Evolutionary conservation across 2,329 filamentous ascomycete species (phyloP).

Genomic region (Phaeosphaeriaceae sp.): DNA sequence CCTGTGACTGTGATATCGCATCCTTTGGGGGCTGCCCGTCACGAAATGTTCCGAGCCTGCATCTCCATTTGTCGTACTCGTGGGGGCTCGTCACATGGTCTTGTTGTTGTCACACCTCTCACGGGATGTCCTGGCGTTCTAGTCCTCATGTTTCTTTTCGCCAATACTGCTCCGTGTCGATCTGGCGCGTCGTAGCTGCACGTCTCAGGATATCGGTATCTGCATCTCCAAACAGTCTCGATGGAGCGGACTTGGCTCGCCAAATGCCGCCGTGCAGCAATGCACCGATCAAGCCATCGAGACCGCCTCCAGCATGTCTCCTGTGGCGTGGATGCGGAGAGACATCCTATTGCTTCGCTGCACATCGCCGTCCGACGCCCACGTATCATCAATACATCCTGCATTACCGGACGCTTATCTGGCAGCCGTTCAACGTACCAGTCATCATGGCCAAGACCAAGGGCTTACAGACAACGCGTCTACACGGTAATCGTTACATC

Average conservation of each 20-base stretch:
- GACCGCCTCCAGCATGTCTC: conserved; percentile 11
- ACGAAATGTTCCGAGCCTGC: conserved; percentile 22
- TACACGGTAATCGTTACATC: conserved; percentile 7
- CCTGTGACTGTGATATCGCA: conserved; percentile 39
- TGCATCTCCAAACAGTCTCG: conserved; percentile 4
- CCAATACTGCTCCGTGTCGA: conserved; percentile 17
- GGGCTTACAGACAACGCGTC: conserved; percentile 7
- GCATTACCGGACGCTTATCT: conserved; percentile 14
- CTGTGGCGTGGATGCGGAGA: conserved; percentile 16
- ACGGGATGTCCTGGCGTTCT: conserved; percentile 13
- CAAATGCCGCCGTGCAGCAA: conserved; percentile 20
- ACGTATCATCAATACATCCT: conserved; percentile 26
- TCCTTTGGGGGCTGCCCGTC: conserved; percentile 29
- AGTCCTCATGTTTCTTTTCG: conserved; percentile 23
- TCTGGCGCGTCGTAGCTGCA: conserved; percentile 8
- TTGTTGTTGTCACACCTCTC: conserved; percentile 16
- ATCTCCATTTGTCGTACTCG: conserved; percentile 5
- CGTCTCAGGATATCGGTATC: conserved; percentile 14
- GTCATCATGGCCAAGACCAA: not conserved
- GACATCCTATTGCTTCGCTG: conserved; percentile 18
- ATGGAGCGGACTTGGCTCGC: conserved; percentile 5
- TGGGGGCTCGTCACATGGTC: conserved; percentile 10
- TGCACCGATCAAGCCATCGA: conserved; percentile 16
- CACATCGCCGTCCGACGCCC: conserved; percentile 17
- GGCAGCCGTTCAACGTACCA: conserved; percentile 3